A percentile compares a stretch with the other conserved stretches of the same genome.
These are phyloP conservation scores for Melanomma pulvis-pyrius DNA, from an alignment of 495 filamentous ascomycete species.

Conservation along the genomic window DNA sequence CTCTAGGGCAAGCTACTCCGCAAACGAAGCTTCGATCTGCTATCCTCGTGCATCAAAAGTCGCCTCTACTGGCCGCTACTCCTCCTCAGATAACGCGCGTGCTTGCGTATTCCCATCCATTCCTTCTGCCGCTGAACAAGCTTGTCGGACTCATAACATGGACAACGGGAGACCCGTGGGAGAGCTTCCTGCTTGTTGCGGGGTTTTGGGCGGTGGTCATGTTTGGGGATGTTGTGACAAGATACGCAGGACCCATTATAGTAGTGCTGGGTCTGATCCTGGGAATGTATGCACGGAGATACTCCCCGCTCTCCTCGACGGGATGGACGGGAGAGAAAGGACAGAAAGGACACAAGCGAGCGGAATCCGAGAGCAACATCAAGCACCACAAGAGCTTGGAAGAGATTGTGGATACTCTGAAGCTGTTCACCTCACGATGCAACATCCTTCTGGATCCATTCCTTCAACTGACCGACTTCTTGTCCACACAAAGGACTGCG, in stretches of 20 bases:
- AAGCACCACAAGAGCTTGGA: slow-evolving; percentile 85
- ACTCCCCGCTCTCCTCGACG: slow-evolving; percentile 85
- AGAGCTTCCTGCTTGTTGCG: slow-evolving; percentile 87
- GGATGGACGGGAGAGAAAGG: slow-evolving; percentile 67
- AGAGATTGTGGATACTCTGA: slow-evolving; percentile 92
- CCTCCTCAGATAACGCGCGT: slow-evolving; percentile 91
- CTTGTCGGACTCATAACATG: slow-evolving; percentile 84
- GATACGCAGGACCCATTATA: slow-evolving; percentile 79
- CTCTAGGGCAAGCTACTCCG: slow-evolving; percentile 67
- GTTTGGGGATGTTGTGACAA: slow-evolving; percentile 80
- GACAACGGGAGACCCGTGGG: slow-evolving; percentile 92
- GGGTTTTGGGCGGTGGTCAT: slow-evolving; percentile 82
- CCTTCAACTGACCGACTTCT: slow-evolving; percentile 83
- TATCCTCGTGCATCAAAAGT: slow-evolving; percentile 95
- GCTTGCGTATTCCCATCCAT: slow-evolving; percentile 91
- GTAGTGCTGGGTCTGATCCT: slow-evolving; percentile 77
- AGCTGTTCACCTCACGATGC: slow-evolving; percentile 83
- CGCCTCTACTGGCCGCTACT: slow-evolving; percentile 87
- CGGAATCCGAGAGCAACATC: slow-evolving; percentile 64
- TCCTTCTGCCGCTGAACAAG: slow-evolving; percentile 82
- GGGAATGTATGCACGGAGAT: slow-evolving; percentile 90
- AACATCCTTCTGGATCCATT: slow-evolving; percentile 90
- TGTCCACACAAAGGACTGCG: slow-evolving; percentile 87
- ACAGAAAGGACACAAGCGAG: slow-evolving; percentile 55
- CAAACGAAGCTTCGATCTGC: slow-evolving; percentile 79